phyloP scores from a whole-genome alignment of 2,329 filamentous ascomycete species.

The Fusarium sp. region DNA sequence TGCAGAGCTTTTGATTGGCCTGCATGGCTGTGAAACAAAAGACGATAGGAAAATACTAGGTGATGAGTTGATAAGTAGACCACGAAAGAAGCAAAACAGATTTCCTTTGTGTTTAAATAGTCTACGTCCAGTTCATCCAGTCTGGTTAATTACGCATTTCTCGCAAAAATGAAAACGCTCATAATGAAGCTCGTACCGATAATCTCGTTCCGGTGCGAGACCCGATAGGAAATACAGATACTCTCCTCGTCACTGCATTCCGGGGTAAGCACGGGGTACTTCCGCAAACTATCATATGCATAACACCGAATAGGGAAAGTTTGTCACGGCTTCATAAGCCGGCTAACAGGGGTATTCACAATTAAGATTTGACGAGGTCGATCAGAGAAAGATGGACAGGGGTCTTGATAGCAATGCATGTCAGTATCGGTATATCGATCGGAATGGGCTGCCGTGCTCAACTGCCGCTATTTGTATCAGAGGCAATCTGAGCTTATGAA shows the following conservation, averaged over 20 bases:
- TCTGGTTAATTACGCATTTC: not conserved
- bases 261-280: not conserved
- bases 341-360: not conserved
- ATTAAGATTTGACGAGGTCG: not conserved
- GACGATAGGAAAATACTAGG: not conserved
- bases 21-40: not conserved
- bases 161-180: not conserved
- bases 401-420: not conserved
- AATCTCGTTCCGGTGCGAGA: not conserved
- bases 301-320: not conserved
- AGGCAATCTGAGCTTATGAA: no score
- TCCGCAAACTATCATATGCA: not conserved
- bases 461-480: not conserved
- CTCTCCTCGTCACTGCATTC: not conserved
- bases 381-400: not conserved
- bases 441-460: not conserved
- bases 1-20: not conserved
- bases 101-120: not conserved
- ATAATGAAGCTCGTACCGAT: no score
- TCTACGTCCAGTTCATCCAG: not conserved
- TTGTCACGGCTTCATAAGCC: not conserved
- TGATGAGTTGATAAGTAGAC: not conserved
- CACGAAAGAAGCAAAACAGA: not conserved
- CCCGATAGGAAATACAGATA: not conserved
- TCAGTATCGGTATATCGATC: not conserved